phyloP scores from a whole-genome alignment of 1,139 yeast species.

The Hyphopichia burtonii region DNA sequence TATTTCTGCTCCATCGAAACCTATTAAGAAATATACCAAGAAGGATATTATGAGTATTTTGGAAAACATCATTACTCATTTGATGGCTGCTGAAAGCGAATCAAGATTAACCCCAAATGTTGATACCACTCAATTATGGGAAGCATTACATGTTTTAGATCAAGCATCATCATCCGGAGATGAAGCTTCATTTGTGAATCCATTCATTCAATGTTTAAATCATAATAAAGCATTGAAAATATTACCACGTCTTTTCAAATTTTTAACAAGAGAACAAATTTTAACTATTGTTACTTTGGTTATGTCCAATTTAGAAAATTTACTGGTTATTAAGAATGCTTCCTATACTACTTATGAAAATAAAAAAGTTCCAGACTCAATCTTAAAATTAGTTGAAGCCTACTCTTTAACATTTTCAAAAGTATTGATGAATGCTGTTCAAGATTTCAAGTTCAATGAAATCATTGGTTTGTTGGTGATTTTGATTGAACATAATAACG shows the following conservation, averaged over 20 bases:
- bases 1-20: slow-evolving; percentile 26
- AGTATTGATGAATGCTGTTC: slow-evolving; percentile 78
- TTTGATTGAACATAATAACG: slow-evolving; percentile 69
- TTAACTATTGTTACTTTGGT: slow-evolving; percentile 76
- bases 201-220: slow-evolving; percentile 80
- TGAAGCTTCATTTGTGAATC: slow-evolving; percentile 55
- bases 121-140: slow-evolving; percentile 69
- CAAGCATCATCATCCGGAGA: slow-evolving; percentile 46
- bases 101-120: slow-evolving; percentile 65
- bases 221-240: slow-evolving; percentile 88
- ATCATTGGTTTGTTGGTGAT: slow-evolving; percentile 79
- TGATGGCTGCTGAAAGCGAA: slow-evolving; percentile 78
- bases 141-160: slow-evolving; percentile 66
- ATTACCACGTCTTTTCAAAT: slow-evolving; percentile 85
- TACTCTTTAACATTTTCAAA: slow-evolving; percentile 84
- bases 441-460: slow-evolving; percentile 79
- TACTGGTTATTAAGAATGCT: slow-evolving; percentile 76
- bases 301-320: slow-evolving; percentile 78
- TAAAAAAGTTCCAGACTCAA: slow-evolving; percentile 51
- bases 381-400: slow-evolving; percentile 68
- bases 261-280: slow-evolving; percentile 74
- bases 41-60: slow-evolving; percentile 54
- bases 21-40: slow-evolving; percentile 35
- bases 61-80: slow-evolving; percentile 77
- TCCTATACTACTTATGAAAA: slow-evolving; percentile 67